phyloP scores from a whole-genome alignment of 2,329 filamentous ascomycete genomes.

The Aspergillus cejpii region DNA sequence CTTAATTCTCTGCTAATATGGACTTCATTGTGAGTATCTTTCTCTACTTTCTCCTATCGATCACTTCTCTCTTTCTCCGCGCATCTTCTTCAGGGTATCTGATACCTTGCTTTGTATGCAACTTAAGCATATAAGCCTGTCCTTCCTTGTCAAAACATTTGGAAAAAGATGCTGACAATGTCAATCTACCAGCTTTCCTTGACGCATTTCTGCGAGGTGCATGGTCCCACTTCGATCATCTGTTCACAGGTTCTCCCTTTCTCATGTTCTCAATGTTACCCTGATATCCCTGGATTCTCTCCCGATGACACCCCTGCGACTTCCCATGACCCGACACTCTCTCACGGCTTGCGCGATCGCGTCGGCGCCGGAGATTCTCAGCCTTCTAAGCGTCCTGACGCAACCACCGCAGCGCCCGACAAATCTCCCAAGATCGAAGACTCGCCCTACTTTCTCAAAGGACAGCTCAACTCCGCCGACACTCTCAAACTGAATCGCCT shows the following conservation, averaged over 20 bases:
- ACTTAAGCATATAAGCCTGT: background rate
- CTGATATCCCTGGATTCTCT: slow-evolving; percentile 33
- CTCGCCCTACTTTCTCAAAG: slow-evolving; percentile 47
- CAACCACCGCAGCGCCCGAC: slow-evolving; percentile 12
- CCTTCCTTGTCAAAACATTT: slow-evolving; percentile 3
- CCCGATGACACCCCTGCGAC: slow-evolving; percentile 39
- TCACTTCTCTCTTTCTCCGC: slow-evolving; percentile 4
- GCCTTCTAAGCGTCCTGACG: slow-evolving; percentile 12
- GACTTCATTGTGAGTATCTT: slow-evolving; percentile 41
- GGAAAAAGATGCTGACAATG: background rate
- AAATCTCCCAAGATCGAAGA: slow-evolving; percentile 39
- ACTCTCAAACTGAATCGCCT: slow-evolving; percentile 42
- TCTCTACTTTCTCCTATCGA: slow-evolving; percentile 3
- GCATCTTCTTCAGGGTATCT: background rate
- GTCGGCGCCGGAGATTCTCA: slow-evolving; percentile 11
- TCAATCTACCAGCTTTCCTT: slow-evolving; percentile 48
- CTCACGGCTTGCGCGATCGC: slow-evolving; percentile 19
- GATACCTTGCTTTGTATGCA: background rate
- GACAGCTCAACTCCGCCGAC: slow-evolving; percentile 36
- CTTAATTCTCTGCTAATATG: slow-evolving; percentile 31
- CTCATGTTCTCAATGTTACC: slow-evolving; percentile 49
- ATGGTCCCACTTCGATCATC: slow-evolving; percentile 57
- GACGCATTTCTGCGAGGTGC: slow-evolving; percentile 57
- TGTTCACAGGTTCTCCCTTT: slow-evolving; percentile 54
- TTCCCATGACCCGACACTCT: slow-evolving; percentile 26